Evolutionary conservation across 768 basidiomycete genomes (phyloP), one percentile per base, ranked within the genome.

Genomic region (Hericium erinaceus): DNA sequence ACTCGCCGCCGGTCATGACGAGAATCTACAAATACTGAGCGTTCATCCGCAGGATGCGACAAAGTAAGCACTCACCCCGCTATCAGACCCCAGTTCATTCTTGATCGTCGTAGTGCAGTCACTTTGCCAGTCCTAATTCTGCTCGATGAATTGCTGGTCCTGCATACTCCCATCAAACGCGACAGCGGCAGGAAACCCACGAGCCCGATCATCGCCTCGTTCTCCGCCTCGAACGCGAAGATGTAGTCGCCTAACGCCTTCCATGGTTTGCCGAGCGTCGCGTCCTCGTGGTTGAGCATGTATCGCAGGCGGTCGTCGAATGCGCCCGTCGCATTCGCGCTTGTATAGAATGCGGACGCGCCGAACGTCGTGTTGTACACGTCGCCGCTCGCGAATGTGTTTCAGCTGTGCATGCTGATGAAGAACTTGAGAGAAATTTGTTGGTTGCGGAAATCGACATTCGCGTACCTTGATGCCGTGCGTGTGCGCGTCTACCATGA

Each of bases 271-370:
- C 67, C 68, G 20, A 75, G 65, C 15, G 69, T 66, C 12, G 64
- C 60, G 61, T 74, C 73, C 52, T 68, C 66, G 60, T 75, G 73
- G 60, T 73, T 72, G 46, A 74, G 64, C 57, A 74, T 66, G 61
- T 74, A 68, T 22, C 61, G 64, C 37, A 75, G 69, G 13, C 73
- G 72, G 52, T 69, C 65, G 58, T 75, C 73, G 60, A 75, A 74
- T 60, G 54, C 67, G 60, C 48, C 24, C 66, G 69, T 66, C 18
- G 59, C 57, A 12, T 33, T 39, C 1, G 54, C 61, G 44, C 63
- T 65, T 59, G 64, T 68, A 64, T 74, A 75, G 13, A 44, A 44
- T 1, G 15, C 15, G 41, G 4, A 5, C 41, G 41, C 20, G 41
- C 41, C 41, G 41, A 16, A 44, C 7, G 20, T 15, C 13, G 15